Base-by-base conservation (phyloP, 257 asterid genomes). In the Fraxinus quadrangulata region DNA sequence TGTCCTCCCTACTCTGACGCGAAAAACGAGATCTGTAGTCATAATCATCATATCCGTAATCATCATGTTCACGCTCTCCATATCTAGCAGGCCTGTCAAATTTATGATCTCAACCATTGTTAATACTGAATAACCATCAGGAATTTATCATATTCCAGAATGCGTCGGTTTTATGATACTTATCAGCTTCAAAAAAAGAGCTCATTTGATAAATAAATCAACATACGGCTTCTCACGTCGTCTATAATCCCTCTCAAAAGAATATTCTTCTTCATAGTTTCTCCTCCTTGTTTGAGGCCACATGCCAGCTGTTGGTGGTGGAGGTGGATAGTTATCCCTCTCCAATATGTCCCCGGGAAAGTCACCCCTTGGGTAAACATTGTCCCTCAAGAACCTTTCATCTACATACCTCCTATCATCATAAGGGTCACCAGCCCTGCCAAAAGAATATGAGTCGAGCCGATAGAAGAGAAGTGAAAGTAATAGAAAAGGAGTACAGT, bases 321-420 rank as follows among this genome's bases (percentile, higher is more conserved):
- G 94, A 66, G 89, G 92, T 82, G 92, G 96, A 82, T 90, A 88
- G 77, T 82, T 82, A 86, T 93, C 98, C 85, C 97, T 89, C 83
- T 93, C 98, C 91, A 86, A 74, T 47, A 86, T 80, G 75, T 95
- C 97, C 66, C 92, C 89, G 78, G 85, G 96, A 85, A 90, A 89
- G 82, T 87, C 82, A 72, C 90, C 94, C 85, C 94, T 89, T 28
- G 93, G 86, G 79, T 91, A 87, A 77, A 79, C 86, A 90, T 85
- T 84, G 59, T 92, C 99, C 87, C 99, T 92, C 34, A 96, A 78
- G 89, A 86, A 87, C 87, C 99, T 89, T 81, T 91, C 99, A 83
- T 92, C 99, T 72, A 89, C 66, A 89, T 84, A 93, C 85, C 98
- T 91, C 96, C 98, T 88, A 83, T 86, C 97, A 84, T 92, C 97